Conservation (phyloP, 345 rosid species). For the Citrus sinensis region DVS_A1.0 CM039167.1:423001-423500, state of each 20-base stretch:
- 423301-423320: not conserved
- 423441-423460: not conserved
- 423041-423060: slow-evolving; percentile 83
- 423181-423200: not conserved
- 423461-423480: not conserved
- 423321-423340: not conserved
- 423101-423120: not conserved
- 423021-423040: slow-evolving; percentile 86
- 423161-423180: not conserved
- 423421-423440: not conserved
- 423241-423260: not conserved
- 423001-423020: slow-evolving; percentile 87
- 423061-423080: slow-evolving; percentile 79
- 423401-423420: not conserved
- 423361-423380: not conserved
- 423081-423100: slow-evolving; percentile 41
- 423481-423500: not conserved
- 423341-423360: not conserved
- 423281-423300: not conserved
- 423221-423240: not conserved
- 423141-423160: not conserved
- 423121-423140: not conserved
- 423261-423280: not conserved
- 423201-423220: not conserved
- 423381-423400: not conserved